Evolutionary conservation across 202 grass and related monocot species (phyloP).

Genomic region (Carex arenaria): DNA sequence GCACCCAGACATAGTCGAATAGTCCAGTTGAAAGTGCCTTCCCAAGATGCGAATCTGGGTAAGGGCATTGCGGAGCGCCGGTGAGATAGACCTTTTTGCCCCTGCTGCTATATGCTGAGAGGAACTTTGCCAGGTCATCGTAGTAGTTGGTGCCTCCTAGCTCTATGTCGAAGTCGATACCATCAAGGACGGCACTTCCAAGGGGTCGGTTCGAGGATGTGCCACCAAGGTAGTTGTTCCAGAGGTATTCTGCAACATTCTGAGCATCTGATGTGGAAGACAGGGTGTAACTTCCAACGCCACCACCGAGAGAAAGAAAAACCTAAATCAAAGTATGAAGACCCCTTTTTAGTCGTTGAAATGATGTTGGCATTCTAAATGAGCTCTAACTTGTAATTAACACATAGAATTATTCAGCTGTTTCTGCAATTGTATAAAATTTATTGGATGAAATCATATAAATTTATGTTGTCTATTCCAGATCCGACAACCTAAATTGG

Average conservation of each 20-base stretch:
- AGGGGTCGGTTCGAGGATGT: conserved; percentile 38
- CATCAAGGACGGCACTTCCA: conserved; percentile 66
- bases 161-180: conserved; percentile 81
- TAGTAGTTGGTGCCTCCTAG: conserved; percentile 29
- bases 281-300: conserved; percentile 35
- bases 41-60: conserved; percentile 46
- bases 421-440: not conserved
- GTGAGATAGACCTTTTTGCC: conserved; percentile 31
- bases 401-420: not conserved
- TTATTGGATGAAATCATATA: not conserved
- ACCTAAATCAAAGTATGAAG: conserved; percentile 6
- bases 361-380: not conserved
- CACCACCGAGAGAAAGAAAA: conserved; percentile 66
- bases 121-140: conserved; percentile 40
- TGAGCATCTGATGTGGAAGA: conserved; percentile 48
- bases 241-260: conserved; percentile 51
- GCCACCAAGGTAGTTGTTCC: conserved; percentile 54
- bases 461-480: not conserved
- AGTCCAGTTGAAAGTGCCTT: conserved; percentile 48
- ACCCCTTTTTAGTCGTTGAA: not conserved
- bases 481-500: not conserved
- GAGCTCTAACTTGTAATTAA: not conserved
- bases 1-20: conserved; percentile 67
- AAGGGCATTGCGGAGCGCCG: conserved; percentile 66
- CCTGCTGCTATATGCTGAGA: conserved; percentile 15